A percentile compares a stretch with the other conserved stretches of the same genome.
phyloP scores from a whole-genome alignment of 2,329 filamentous ascomycete genomes.

The Curvularia lunata region DNA sequence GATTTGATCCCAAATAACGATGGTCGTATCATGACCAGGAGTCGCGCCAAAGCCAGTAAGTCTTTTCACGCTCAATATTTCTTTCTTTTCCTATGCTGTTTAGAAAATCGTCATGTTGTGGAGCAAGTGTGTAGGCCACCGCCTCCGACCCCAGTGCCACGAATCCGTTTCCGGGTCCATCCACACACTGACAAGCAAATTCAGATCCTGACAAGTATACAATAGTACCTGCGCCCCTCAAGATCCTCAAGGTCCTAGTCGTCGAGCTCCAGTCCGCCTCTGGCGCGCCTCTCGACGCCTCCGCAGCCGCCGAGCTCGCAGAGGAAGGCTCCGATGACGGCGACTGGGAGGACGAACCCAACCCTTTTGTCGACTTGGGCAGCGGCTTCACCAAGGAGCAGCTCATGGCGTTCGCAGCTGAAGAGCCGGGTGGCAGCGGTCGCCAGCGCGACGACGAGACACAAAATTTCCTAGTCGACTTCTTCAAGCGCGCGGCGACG shows the following conservation, averaged over 20 bases:
- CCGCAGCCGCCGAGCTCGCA: constrained; percentile 65
- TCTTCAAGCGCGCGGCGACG: constrained; percentile 69
- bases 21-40: constrained; percentile 90
- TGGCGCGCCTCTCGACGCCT: constrained; percentile 64
- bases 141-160: background rate
- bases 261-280: constrained; percentile 87
- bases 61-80: background rate
- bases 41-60: constrained; percentile 81
- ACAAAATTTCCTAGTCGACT: constrained; percentile 80
- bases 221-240: constrained; percentile 83
- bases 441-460: constrained; percentile 88
- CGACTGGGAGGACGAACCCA: constrained; percentile 83
- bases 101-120: constrained; percentile 5
- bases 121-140: constrained; percentile 1
- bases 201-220: constrained; percentile 88
- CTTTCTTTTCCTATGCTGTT: background rate
- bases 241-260: constrained; percentile 94
- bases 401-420: constrained; percentile 76
- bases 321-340: constrained; percentile 71
- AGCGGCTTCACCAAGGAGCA: constrained; percentile 62
- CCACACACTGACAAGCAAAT: constrained; percentile 21
- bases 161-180: background rate
- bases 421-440: constrained; percentile 53
- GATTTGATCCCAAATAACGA: constrained; percentile 78
- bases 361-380: constrained; percentile 75